phyloP scores from a whole-genome alignment of 352 stramenopile genomes.

The Phytopythium cucurbitacearum region DNA sequence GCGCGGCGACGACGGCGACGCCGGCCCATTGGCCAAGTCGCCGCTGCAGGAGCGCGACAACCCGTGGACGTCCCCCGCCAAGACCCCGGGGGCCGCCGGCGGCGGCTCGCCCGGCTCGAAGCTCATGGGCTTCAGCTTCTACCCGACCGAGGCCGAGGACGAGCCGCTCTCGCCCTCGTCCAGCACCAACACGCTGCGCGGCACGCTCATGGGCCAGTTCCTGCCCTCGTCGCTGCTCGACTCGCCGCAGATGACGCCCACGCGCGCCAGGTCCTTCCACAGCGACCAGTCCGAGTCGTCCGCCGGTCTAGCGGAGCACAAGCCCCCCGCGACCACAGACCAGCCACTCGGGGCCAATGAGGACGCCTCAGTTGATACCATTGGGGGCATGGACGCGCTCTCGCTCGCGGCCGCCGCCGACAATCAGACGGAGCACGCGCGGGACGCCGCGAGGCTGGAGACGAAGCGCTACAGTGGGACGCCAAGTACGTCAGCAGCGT shows the following conservation, averaged over 20 bases:
- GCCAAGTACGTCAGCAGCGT: constrained; percentile 8
- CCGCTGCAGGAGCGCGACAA: constrained; percentile 28
- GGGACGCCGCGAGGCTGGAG: constrained; percentile 22
- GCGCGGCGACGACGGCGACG: constrained; percentile 17
- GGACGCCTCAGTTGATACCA: constrained; percentile 4
- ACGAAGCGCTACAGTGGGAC: constrained; percentile 30
- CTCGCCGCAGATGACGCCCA: constrained; percentile 77
- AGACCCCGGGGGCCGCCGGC: constrained; percentile 14
- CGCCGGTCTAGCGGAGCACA: neutral
- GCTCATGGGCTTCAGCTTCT: constrained; percentile 62
- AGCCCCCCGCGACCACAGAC: constrained; percentile 10
- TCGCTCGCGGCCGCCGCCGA: constrained; percentile 16
- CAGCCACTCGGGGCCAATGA: constrained; percentile 19
- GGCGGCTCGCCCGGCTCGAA: constrained; percentile 4
- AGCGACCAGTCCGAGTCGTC: constrained; percentile 12
- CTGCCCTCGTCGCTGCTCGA: constrained; percentile 74
- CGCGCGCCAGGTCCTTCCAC: constrained; percentile 25
- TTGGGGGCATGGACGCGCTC: constrained; percentile 26
- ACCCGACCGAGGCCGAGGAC: constrained; percentile 46
- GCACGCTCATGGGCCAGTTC: constrained; percentile 76
- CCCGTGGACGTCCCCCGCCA: constrained; percentile 42
- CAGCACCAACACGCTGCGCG: constrained; percentile 55
- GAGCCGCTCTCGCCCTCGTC: constrained; percentile 45
- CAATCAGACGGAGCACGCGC: constrained; percentile 20
- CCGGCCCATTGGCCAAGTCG: constrained; percentile 18